Percentiles rank a stretch among this genome's conserved stretches.
Evolutionary conservation across 257 asterid species (phyloP).

Genomic region (Catharanthus roseus): DNA sequence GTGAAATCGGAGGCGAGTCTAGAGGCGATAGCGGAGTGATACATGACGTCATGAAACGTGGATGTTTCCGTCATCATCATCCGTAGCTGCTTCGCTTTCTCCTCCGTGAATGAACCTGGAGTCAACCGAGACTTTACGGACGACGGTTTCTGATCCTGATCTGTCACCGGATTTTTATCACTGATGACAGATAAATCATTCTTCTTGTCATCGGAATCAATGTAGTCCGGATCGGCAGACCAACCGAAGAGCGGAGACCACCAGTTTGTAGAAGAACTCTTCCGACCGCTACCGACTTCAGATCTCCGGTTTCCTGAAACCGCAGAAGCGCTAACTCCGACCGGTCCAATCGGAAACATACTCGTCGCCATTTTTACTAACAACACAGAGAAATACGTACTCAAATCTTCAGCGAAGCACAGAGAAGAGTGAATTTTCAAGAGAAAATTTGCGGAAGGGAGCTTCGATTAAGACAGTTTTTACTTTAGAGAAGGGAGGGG

Average conservation of each 20-base stretch:
- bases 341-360: slow-evolving; percentile 18
- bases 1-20: slow-evolving; percentile 64
- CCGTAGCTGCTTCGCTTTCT: slow-evolving; percentile 73
- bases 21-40: slow-evolving; percentile 83
- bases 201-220: slow-evolving; percentile 15
- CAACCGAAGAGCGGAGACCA: slow-evolving; percentile 67
- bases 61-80: slow-evolving; percentile 51
- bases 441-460: background rate
- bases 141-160: slow-evolving; percentile 8
- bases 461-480: no score
- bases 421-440: background rate
- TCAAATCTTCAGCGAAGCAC: background rate
- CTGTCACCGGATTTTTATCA: slow-evolving; percentile 11
- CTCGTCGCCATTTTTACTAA: slow-evolving; percentile 19
- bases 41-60: slow-evolving; percentile 65
- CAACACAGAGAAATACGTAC: background rate
- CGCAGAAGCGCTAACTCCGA: slow-evolving; percentile 11
- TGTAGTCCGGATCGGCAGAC: slow-evolving; percentile 63
- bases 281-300: slow-evolving; percentile 11
- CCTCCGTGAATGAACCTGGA: slow-evolving; percentile 47
- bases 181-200: background rate
- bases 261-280: slow-evolving; percentile 37
- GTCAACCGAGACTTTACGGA: slow-evolving; percentile 11
- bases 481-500: background rate
- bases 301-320: slow-evolving; percentile 16